Base-by-base conservation (phyloP, 805 yeast species). In the Ogataea nonfermentans region DNA sequence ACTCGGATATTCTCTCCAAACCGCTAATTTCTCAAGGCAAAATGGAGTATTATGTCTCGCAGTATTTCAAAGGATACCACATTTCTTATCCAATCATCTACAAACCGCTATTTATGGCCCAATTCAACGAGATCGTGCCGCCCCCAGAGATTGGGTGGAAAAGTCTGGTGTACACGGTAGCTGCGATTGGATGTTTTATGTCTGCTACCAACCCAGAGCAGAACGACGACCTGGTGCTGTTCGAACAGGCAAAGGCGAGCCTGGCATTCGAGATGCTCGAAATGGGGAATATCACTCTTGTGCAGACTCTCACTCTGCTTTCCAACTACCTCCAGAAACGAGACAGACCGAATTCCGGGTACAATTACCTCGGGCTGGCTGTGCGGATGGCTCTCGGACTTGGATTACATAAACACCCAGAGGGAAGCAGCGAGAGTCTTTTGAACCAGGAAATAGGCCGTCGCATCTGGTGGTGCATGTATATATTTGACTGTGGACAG, bases 141-240 rank as follows among this genome's bases (percentile, higher is more conserved):
- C 36, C 44, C 12, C 48, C 51, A 2, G 31, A 31, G 19, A 26
- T 34, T 7, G 48, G 51, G 6, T 47, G 51, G 51, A 35, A 47
- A 27, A 41, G 51, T 26, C 32, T 47, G 16, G 40, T 47, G 13
- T 33, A 41, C 37, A 44, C 43, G 12, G 48, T 47, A 23, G 51
- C 49, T 7, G 49, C 51, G 7, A 44, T 47, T 29, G 51, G 51
- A 13, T 43, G 47, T 13, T 47, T 47, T 29, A 47, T 47, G 51
- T 29, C 45, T 15, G 41, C 45, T 13, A 41, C 46, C 9, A 20
- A 25, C 12, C 37, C 47, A 2, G 39, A 35, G 11, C 37, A 43
- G 24, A 32, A 38, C 22, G 42, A 37, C 13, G 51, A 47, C 24
- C 38, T 47, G 15, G 26, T 31, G 16, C 37, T 47, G 23, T 38